phyloP scores from a whole-genome alignment of 441 rosid genomes.

The Populus hybrid region DNA sequence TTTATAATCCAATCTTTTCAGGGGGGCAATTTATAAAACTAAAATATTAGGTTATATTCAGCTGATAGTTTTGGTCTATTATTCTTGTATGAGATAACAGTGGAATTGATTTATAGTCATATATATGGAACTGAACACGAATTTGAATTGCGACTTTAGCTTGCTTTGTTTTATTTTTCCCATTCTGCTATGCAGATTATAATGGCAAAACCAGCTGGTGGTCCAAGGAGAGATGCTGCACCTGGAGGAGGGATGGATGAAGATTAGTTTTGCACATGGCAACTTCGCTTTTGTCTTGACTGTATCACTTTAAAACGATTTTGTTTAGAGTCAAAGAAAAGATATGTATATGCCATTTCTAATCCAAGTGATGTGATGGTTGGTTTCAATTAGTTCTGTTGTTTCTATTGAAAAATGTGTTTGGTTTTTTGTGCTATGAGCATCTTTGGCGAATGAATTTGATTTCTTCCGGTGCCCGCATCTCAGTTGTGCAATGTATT shows the following conservation, averaged over 20 bases:
- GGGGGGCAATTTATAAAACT: background rate
- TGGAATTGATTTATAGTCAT: background rate
- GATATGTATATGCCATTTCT: background rate
- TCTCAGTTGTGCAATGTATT: background rate
- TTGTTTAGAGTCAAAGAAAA: constrained; percentile 18
- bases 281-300: background rate
- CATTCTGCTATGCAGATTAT: constrained; percentile 69
- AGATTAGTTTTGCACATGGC: constrained; percentile 44
- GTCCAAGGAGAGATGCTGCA: constrained; percentile 72
- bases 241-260: constrained; percentile 64
- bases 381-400: background rate
- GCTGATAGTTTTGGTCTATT: background rate
- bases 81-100: background rate
- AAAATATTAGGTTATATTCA: background rate
- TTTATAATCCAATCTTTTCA: background rate
- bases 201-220: constrained; percentile 99
- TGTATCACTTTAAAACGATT: constrained; percentile 13
- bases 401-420: background rate
- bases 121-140: too few relatives aligned
- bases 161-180: background rate
- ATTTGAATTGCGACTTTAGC: background rate
- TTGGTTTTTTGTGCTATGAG: background rate
- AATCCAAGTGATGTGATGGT: background rate
- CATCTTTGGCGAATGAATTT: background rate
- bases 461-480: background rate